phyloP scores from a whole-genome alignment of 805 yeast species.

The Spencermartinsiella europaea region DNA sequence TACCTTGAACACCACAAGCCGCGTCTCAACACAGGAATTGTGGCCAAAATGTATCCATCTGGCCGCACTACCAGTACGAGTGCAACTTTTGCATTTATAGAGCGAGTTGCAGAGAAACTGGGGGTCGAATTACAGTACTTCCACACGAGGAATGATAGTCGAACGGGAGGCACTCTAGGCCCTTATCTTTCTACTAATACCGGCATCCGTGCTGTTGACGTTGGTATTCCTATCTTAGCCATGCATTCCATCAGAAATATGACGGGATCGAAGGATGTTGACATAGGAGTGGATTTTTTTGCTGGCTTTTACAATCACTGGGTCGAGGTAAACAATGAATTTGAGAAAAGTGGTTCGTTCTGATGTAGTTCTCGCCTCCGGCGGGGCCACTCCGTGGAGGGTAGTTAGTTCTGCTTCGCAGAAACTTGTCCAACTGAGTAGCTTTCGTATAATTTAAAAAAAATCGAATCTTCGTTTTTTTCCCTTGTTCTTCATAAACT shows the following conservation, averaged over 20 bases:
- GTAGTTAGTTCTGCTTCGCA: too few species aligned
- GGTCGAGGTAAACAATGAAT: constrained; percentile 41
- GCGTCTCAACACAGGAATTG: constrained; percentile 68
- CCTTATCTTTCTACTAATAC: constrained; percentile 41
- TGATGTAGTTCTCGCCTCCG: too few species aligned
- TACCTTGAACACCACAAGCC: constrained; percentile 79
- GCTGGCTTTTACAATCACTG: constrained; percentile 61
- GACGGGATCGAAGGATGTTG: constrained; percentile 68
- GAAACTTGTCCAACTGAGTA: too few species aligned
- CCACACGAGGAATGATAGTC: constrained; percentile 79
- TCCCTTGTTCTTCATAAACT: too few species aligned
- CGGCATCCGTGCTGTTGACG: constrained; percentile 56
- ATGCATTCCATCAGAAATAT: constrained; percentile 87
- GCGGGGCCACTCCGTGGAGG: too few species aligned
- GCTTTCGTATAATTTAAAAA: too few species aligned
- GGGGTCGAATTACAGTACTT: constrained; percentile 67
- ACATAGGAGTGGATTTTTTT: constrained; percentile 65
- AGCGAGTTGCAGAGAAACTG: constrained; percentile 61
- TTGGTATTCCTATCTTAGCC: constrained; percentile 78
- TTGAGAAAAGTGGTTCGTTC: not conserved
- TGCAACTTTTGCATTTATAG: constrained; percentile 62
- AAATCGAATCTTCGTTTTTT: too few species aligned
- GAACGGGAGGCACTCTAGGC: constrained; percentile 89
- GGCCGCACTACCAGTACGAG: constrained; percentile 82
- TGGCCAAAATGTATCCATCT: constrained; percentile 69